Conservation (phyloP, 257 asterid genomes). For the Catharanthus roseus region DNA sequence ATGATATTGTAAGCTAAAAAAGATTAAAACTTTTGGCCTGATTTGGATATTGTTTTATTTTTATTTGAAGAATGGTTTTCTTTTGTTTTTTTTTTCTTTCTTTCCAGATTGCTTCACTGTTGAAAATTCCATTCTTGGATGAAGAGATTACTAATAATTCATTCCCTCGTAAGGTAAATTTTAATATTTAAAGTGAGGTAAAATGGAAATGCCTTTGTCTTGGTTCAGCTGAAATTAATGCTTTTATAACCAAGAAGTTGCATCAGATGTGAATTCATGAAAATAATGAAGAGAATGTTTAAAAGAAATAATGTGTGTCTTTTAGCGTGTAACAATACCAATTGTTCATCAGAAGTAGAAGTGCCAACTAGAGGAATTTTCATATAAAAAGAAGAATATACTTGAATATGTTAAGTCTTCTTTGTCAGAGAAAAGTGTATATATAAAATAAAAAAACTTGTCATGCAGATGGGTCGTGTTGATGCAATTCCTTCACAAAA, state of each 20-base stretch:
- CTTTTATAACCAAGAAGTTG: background rate
- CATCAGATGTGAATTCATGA: background rate
- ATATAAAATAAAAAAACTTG: background rate
- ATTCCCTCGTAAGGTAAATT: conserved; percentile 69
- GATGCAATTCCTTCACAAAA: conserved; percentile 67
- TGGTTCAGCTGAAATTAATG: background rate
- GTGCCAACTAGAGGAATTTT: background rate
- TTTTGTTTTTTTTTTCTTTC: conserved; percentile 3
- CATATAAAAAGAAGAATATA: background rate
- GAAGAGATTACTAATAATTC: conserved; percentile 67
- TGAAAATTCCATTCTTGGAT: conserved; percentile 83
- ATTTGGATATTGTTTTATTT: background rate
- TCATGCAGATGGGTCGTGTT: conserved; percentile 76
- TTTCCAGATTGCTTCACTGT: conserved; percentile 74
- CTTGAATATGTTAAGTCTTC: background rate
- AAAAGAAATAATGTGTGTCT: background rate
- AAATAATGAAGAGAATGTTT: background rate
- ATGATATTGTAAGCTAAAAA: conserved; percentile 68
- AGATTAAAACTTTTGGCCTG: background rate
- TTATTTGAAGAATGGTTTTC: background rate
- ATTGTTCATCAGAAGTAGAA: background rate
- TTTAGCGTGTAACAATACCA: background rate
- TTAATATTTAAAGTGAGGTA: background rate
- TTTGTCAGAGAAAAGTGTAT: background rate
- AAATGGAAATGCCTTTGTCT: background rate